Conservation (phyloP, 768 basidiomycete species). For the Suillus clintonianus region DNA sequence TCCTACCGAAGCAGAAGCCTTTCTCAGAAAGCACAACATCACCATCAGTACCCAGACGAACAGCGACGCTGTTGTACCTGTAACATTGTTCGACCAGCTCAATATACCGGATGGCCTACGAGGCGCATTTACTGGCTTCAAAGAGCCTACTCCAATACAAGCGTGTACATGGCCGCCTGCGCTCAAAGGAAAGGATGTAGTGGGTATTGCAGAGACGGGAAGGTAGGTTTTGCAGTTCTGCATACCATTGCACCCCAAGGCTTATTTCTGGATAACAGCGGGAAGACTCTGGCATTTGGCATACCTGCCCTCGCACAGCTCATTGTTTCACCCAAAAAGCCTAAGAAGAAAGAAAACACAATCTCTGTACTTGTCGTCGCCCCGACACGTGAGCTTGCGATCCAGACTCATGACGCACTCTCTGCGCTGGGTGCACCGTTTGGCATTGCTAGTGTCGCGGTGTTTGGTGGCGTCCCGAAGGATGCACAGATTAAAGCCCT, state of each 20-base stretch:
- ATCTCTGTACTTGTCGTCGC: conserved; percentile 81
- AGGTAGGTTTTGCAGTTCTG: conserved; percentile 45
- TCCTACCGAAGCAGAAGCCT: conserved; percentile 55
- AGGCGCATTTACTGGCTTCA: conserved; percentile 67
- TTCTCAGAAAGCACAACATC: conserved; percentile 71
- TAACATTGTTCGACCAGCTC: conserved; percentile 76
- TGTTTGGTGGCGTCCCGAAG: conserved; percentile 96
- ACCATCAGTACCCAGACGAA: conserved; percentile 62
- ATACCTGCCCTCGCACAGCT: conserved; percentile 83
- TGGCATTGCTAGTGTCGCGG: conserved; percentile 78
- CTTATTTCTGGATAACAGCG: conserved; percentile 48
- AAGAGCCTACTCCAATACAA: conserved; percentile 93
- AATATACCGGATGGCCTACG: conserved; percentile 64
- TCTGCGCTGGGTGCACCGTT: conserved; percentile 70
- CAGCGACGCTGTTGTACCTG: conserved; percentile 54
- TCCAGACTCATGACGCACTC: conserved; percentile 91
- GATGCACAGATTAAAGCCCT: conserved; percentile 75
- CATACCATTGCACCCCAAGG: neutral
- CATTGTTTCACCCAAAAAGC: conserved; percentile 39
- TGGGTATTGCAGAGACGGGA: conserved; percentile 97
- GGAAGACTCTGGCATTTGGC: conserved; percentile 96
- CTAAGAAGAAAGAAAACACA: conserved; percentile 34
- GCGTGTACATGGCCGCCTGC: conserved; percentile 93
- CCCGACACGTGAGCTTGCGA: conserved; percentile 94
- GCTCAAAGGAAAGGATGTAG: conserved; percentile 79